Evolutionary conservation across 345 rosid species (phyloP).

Genomic region (Zanthoxylum bungeanum): DNA sequence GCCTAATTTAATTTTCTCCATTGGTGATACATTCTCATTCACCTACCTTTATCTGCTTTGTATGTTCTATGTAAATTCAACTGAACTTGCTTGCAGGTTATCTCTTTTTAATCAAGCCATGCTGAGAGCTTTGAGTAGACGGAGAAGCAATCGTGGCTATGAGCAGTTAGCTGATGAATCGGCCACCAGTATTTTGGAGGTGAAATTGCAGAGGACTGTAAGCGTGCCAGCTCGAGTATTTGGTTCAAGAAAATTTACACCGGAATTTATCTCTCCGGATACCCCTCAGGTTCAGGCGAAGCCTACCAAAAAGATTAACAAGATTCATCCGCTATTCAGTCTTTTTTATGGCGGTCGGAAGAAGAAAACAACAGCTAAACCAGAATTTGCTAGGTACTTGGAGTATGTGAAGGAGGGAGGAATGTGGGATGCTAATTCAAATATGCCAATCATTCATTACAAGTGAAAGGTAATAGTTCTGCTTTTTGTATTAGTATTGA

Average conservation of each 20-base stretch:
- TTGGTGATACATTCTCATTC: neutral
- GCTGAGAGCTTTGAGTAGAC: conserved; percentile 63
- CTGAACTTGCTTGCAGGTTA: neutral
- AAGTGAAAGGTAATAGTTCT: too few species aligned
- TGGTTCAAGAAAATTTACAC: conserved; percentile 18
- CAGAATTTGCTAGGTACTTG: conserved; percentile 66
- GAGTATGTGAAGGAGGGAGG: conserved; percentile 77
- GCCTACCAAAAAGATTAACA: conserved; percentile 28
- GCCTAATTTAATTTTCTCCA: too few species aligned
- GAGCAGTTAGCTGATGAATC: conserved; percentile 46
- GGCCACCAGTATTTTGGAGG: conserved; percentile 14
- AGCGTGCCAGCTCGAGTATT: conserved; percentile 43
- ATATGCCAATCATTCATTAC: conserved; percentile 46
- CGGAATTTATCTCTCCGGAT: neutral
- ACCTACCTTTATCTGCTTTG: neutral
- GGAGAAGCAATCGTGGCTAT: conserved; percentile 42
- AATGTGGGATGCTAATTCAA: conserved; percentile 50
- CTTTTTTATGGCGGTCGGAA: conserved; percentile 48
- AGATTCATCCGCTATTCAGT: conserved; percentile 59
- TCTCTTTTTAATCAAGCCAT: conserved; percentile 21
- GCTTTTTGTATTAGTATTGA: too few species aligned
- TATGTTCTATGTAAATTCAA: neutral
- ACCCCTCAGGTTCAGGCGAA: conserved; percentile 5
- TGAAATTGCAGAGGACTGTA: conserved; percentile 37
- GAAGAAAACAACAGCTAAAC: conserved; percentile 61